phyloP scores from a whole-genome alignment of 352 stramenopile genomes.

The Phytophthora pistaciae region DNA sequence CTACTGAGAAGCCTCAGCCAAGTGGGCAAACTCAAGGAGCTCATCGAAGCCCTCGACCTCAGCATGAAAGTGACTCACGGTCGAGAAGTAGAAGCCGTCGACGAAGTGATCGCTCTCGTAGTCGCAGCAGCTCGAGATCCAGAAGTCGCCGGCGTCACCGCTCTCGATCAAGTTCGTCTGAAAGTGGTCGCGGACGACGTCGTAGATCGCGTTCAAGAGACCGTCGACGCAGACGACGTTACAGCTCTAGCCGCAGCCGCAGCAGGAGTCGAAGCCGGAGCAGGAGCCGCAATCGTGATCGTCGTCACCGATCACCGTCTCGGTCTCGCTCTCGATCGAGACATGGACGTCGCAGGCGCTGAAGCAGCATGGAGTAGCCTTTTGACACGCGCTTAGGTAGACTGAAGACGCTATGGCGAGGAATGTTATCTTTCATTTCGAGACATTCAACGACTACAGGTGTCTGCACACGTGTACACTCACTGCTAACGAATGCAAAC shows the following conservation, averaged over 20 bases:
- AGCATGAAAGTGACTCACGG: slow-evolving; percentile 17
- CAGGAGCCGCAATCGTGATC: slow-evolving; percentile 16
- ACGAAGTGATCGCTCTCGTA: slow-evolving; percentile 24
- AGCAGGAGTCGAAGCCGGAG: slow-evolving; percentile 44
- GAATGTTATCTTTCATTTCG: slow-evolving; percentile 1
- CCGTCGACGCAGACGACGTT: slow-evolving; percentile 21
- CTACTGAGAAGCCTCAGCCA: not conserved
- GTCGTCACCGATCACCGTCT: slow-evolving; percentile 33
- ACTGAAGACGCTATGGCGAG: not conserved
- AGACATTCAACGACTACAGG: not conserved
- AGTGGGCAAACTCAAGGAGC: not conserved
- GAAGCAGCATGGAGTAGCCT: slow-evolving; percentile 5
- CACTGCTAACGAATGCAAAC: slow-evolving; percentile 3
- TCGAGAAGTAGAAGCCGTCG: slow-evolving; percentile 29
- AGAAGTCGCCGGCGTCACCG: slow-evolving; percentile 20
- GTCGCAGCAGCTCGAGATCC: slow-evolving; percentile 27
- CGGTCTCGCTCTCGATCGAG: slow-evolving; percentile 37
- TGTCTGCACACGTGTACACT: not conserved
- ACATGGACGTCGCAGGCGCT: slow-evolving; percentile 24
- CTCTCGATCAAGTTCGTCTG: slow-evolving; percentile 35
- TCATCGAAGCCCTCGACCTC: slow-evolving; percentile 3
- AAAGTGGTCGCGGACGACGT: slow-evolving; percentile 18
- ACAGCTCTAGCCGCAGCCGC: slow-evolving; percentile 23
- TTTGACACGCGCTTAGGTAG: not conserved
- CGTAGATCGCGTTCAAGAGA: slow-evolving; percentile 15